Conservation (phyloP, 2,329 filamentous ascomycete genomes). For the Ophiostoma himal-ulmi region DNA sequence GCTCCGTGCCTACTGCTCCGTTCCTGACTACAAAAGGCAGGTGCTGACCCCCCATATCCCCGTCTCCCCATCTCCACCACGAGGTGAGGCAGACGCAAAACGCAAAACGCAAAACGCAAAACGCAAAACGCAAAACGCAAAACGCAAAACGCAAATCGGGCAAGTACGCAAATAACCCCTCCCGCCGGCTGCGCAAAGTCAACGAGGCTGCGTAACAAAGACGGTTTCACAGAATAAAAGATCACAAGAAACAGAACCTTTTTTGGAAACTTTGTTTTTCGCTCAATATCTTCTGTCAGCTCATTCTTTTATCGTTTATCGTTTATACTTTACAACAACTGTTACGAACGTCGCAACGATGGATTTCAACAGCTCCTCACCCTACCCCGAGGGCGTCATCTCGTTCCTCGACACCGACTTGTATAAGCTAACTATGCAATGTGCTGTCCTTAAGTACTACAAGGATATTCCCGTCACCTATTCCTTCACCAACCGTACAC, state of each 20-base stretch:
- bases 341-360: conserved; percentile 35
- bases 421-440: conserved; percentile 99
- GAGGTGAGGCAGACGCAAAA: conserved; percentile 1
- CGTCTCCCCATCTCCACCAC: background rate
- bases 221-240: too few species aligned
- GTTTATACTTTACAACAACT: background rate
- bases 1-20: background rate
- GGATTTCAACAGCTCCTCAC: conserved; percentile 61
- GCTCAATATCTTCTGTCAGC: too few species aligned
- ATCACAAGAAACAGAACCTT: background rate
- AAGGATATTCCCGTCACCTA: conserved; percentile 78
- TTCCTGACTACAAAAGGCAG: background rate
- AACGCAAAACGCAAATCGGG: background rate
- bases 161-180: background rate
- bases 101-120: too few species aligned
- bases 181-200: background rate
- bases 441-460: conserved; percentile 88
- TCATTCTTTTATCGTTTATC: too few species aligned
- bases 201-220: conserved; percentile 2
- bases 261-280: background rate
- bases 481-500: conserved; percentile 90
- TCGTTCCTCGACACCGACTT: conserved; percentile 78
- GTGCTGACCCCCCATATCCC: conserved; percentile 6
- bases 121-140: background rate
- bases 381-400: conserved; percentile 68